A percentile compares a stretch with the other conserved stretches of the same genome.
Conservation (phyloP, 371 early-diverging fungal species). For the Syncephalastrum sp. region DNA sequence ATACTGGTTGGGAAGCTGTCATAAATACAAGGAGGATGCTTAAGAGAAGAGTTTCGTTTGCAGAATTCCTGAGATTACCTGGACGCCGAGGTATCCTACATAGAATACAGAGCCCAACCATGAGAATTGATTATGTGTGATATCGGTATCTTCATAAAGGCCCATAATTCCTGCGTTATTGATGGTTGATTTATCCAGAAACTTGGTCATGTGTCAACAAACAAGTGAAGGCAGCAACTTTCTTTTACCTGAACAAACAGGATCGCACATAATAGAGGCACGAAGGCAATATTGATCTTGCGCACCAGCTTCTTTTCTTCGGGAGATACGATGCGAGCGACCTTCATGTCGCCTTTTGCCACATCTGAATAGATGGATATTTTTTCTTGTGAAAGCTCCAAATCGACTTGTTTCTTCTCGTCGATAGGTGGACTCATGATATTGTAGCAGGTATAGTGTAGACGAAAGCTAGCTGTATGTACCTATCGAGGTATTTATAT, state of each 20-base stretch:
- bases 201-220: constrained; percentile 12
- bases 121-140: constrained; percentile 25
- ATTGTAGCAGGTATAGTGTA: no score
- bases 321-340: constrained; percentile 4
- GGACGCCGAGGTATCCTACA: constrained; percentile 34
- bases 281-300: constrained; percentile 15
- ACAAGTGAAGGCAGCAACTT: neutral
- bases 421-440: no score
- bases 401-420: no score
- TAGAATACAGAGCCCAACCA: constrained; percentile 36
- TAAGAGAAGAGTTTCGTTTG: neutral
- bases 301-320: constrained; percentile 13
- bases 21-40: neutral
- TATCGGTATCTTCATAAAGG: constrained; percentile 20
- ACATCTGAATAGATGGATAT: no score
- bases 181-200: constrained; percentile 34
- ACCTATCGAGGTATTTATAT: no score
- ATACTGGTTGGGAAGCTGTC: constrained; percentile 38
- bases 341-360: no score
- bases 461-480: no score
- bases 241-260: constrained; percentile 20
- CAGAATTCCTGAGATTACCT: constrained; percentile 18
- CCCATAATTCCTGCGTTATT: constrained; percentile 26
- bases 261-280: constrained; percentile 17
- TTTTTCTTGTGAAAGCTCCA: no score